A percentile compares a stretch with the other conserved stretches of the same genome.
Conservation (phyloP, 225 moss, liverwort and hornwort species). For the Pleurozium schreberi region DNA sequence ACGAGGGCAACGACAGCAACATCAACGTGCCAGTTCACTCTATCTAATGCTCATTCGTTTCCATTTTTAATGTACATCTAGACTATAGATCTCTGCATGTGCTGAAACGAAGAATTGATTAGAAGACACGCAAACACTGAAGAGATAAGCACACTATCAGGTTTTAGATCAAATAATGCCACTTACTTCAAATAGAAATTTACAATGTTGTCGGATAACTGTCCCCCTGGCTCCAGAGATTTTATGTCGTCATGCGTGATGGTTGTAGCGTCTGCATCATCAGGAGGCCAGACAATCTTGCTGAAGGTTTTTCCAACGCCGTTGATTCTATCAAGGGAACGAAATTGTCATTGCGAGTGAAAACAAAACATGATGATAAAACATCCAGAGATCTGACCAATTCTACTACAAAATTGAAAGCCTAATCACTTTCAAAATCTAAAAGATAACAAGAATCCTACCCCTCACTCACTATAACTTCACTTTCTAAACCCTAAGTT, state of each 20-base stretch:
- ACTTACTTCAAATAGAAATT: slow-evolving; percentile 27
- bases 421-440: neutral
- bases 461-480: neutral
- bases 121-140: neutral
- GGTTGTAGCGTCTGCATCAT: slow-evolving; percentile 10
- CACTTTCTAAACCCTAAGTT: neutral
- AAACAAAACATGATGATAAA: neutral
- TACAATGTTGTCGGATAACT: slow-evolving; percentile 16
- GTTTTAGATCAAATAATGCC: neutral
- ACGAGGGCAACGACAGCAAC: neutral
- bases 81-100: neutral
- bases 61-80: no score
- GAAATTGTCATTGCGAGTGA: neutral
- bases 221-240: slow-evolving; percentile 13
- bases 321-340: neutral
- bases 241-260: slow-evolving; percentile 9
- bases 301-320: neutral
- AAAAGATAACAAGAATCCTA: neutral
- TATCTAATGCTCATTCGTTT: slow-evolving; percentile 4
- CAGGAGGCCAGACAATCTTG: slow-evolving; percentile 13
- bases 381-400: neutral
- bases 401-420: neutral
- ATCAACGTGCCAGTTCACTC: neutral
- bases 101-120: neutral
- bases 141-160: neutral